A percentile compares a stretch with the other conserved stretches of the same genome.
These are phyloP conservation scores for Erigeron canadensis DNA, from an alignment of 129 eudicot species.

Conservation along the genomic window DNA sequence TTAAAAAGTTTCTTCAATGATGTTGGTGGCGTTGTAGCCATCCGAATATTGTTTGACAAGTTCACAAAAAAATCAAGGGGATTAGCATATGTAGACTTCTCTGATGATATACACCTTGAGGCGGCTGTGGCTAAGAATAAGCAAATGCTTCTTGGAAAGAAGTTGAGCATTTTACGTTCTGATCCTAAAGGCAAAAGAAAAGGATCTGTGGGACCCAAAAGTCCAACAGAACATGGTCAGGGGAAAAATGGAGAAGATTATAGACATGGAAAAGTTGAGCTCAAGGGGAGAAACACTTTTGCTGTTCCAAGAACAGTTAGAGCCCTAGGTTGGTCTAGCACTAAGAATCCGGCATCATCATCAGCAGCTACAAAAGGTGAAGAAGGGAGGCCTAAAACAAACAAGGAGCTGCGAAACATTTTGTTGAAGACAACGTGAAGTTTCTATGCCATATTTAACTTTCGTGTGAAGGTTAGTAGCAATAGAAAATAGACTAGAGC, in stretches of 20 bases:
- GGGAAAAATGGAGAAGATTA: conserved; percentile 27
- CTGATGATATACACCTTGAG: conserved; percentile 71
- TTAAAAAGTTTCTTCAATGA: conserved; percentile 71
- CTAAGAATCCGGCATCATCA: conserved; percentile 30
- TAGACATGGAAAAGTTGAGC: conserved; percentile 36
- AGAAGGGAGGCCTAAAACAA: conserved; percentile 77
- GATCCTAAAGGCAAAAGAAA: conserved; percentile 67
- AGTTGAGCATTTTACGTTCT: conserved; percentile 69
- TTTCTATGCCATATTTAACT: not conserved
- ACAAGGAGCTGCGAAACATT: conserved; percentile 77
- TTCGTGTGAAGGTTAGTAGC: not conserved
- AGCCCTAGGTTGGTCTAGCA: conserved; percentile 49
- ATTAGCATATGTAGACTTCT: conserved; percentile 89
- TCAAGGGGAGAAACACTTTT: conserved; percentile 75
- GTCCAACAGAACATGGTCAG: conserved; percentile 44
- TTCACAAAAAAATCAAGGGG: conserved; percentile 84
- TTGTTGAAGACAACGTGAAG: conserved; percentile 39
- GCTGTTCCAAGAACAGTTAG: conserved; percentile 81
- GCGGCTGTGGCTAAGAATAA: conserved; percentile 80
- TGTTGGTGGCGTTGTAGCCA: conserved; percentile 79
- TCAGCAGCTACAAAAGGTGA: conserved; percentile 38
- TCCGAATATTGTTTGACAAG: conserved; percentile 72
- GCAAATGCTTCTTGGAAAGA: conserved; percentile 60
- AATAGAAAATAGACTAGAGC: not conserved
- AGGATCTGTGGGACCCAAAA: conserved; percentile 30